phyloP scores from a whole-genome alignment of 2,329 filamentous ascomycete genomes.

The Phaeosphaeriaceae sp. region DNA sequence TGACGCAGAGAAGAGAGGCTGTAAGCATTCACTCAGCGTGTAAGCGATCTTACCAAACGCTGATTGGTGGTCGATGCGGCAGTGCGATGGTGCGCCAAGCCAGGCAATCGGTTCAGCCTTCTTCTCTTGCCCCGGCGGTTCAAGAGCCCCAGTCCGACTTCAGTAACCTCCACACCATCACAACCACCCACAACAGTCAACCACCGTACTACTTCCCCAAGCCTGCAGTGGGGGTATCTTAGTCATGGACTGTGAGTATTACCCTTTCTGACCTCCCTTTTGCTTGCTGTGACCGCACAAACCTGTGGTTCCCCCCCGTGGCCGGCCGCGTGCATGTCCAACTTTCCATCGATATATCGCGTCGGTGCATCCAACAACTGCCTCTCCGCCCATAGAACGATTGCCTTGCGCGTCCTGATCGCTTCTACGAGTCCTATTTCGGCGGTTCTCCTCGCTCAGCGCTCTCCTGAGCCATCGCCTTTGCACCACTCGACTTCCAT shows the following conservation, averaged over 20 bases:
- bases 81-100: slow-evolving; percentile 6
- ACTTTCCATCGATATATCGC: slow-evolving; percentile 42
- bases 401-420: slow-evolving; percentile 17
- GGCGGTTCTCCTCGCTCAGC: slow-evolving; percentile 18
- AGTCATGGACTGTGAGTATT: slow-evolving; percentile 66
- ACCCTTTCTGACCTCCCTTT: slow-evolving; percentile 42
- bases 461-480: slow-evolving; percentile 27
- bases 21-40: slow-evolving; percentile 17
- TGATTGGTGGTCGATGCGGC: slow-evolving; percentile 27
- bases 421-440: slow-evolving; percentile 19
- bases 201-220: slow-evolving; percentile 34
- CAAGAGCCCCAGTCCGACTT: slow-evolving; percentile 22
- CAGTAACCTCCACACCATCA: slow-evolving; percentile 33
- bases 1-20: slow-evolving; percentile 23
- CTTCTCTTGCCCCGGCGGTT: slow-evolving; percentile 7
- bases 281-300: slow-evolving; percentile 20
- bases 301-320: slow-evolving; percentile 21
- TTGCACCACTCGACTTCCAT: slow-evolving; percentile 33
- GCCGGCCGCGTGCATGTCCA: slow-evolving; percentile 40
- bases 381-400: slow-evolving; percentile 20
- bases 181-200: slow-evolving; percentile 40
- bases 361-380: slow-evolving; percentile 37
- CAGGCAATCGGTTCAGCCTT: neutral
- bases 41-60: slow-evolving; percentile 20
- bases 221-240: slow-evolving; percentile 53